Base-by-base conservation (phyloP, 345 rosid species). In the Turnera subulata region DNA sequence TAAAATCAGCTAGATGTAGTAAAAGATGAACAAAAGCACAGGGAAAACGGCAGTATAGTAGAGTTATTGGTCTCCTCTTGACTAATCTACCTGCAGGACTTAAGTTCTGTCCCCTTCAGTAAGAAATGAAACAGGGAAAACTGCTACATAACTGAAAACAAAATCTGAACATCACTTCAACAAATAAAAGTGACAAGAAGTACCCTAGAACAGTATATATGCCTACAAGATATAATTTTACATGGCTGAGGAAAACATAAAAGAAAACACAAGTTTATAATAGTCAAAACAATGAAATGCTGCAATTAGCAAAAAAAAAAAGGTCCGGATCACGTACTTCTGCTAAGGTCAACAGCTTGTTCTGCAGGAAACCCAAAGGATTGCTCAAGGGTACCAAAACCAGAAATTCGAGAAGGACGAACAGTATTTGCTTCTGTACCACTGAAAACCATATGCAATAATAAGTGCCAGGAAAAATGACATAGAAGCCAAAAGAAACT, bases 331-430 rank as follows among this genome's bases (percentile, higher is more conserved):
- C 29, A 49, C 79, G 58, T 75, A 79, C 83, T 68, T 69, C 83
- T 74, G 65, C 77, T 56, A 49, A 78, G 79, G 58, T 78, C 82
- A 71, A 79, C 66, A 46, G 81, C 82, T 68, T 79, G 71, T 64
- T 76, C 81, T n/a, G 75, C 51, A 61, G 71, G 78, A 66, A 81
- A 69, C 48, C 78, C 82, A 59, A 79, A 69, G 45, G 78, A 72
- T 53, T 72, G 80, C 60, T 83, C 83, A 53, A 76, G 70, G 43
- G 70, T 52, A 16, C 78, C 75, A 53, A 84, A 73, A 53, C 68
- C 81, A 42, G 84, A 47, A 66, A 76, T 69, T 73, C 59, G 80
- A 49, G 81, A 63, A 71, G 78, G 53, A 39, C 53, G 77, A 54
- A 55, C 18, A 52, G 46, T 21, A 54, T 67, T 74, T 73, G 66